These are phyloP conservation scores for Tuber umbilicatum DNA, from an alignment of 495 filamentous ascomycete genomes.

Conservation along the genomic window DNA sequence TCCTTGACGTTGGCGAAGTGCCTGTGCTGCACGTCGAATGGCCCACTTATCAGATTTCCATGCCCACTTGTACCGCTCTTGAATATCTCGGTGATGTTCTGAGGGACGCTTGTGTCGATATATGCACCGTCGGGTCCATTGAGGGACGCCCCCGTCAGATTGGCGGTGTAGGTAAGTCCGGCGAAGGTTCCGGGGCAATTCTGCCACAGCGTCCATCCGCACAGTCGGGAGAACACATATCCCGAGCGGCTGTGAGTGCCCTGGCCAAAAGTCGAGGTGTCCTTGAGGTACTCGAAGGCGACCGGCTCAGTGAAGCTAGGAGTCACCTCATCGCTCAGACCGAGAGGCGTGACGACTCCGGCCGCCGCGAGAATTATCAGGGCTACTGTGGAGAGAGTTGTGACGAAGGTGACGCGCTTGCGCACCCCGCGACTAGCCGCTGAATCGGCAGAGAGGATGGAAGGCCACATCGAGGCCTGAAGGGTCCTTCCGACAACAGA, in stretches of 20 bases:
- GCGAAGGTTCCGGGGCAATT: conserved; percentile 12
- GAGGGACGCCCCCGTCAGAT: not conserved
- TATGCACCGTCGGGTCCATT: not conserved
- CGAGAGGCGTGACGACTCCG: conserved; percentile 42
- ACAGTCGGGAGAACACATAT: conserved; percentile 14
- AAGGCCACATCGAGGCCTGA: conserved; percentile 6
- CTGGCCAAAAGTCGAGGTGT: conserved; percentile 25
- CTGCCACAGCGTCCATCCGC: not conserved
- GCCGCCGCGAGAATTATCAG: conserved; percentile 27
- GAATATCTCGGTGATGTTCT: conserved; percentile 40
- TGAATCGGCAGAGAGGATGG: not conserved
- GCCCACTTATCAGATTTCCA: conserved; percentile 43
- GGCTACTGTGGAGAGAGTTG: conserved; percentile 7
- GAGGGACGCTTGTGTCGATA: conserved; percentile 34
- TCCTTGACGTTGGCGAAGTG: conserved; percentile 26
- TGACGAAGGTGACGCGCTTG: not conserved
- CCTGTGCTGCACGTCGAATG: conserved; percentile 47
- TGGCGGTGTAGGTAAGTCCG: not conserved
- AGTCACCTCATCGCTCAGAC: conserved; percentile 37
- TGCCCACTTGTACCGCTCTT: conserved; percentile 35
- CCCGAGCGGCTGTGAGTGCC: conserved; percentile 18
- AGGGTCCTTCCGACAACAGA: not conserved
- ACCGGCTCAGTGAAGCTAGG: not conserved
- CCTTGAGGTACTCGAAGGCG: conserved; percentile 36
- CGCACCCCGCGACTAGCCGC: not conserved